Conservation (phyloP, 2,329 filamentous ascomycete species). For the Sphaceloma murrayae region DNA sequence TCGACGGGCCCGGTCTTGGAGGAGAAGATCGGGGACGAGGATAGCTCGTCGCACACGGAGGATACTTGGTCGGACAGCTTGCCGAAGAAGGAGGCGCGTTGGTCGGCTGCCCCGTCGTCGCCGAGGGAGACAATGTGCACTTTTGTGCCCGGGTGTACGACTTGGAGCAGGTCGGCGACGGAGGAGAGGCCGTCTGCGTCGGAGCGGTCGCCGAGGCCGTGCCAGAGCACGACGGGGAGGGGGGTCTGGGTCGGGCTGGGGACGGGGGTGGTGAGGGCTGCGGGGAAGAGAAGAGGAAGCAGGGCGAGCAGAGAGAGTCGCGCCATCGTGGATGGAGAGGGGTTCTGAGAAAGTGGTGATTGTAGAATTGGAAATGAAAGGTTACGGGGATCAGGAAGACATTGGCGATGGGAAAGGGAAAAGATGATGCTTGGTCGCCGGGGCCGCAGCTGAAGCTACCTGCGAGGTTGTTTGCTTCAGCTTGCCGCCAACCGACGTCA, state of each 20-base stretch:
- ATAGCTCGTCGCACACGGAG: slow-evolving; percentile 67
- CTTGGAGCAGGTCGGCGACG: slow-evolving; percentile 61
- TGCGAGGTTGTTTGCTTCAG: slow-evolving; percentile 5
- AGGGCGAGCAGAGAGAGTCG: slow-evolving; percentile 13
- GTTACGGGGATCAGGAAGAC: neutral
- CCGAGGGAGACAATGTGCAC: slow-evolving; percentile 70
- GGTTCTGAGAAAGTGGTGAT: neutral
- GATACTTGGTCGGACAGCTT: slow-evolving; percentile 73
- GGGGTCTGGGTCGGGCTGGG: slow-evolving; percentile 35
- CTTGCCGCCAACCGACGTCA: slow-evolving; percentile 3
- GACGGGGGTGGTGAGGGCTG: slow-evolving; percentile 21
- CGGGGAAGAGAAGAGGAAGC: slow-evolving; percentile 20
- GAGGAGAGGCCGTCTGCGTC: slow-evolving; percentile 62
- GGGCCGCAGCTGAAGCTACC: neutral
- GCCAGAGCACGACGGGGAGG: slow-evolving; percentile 89
- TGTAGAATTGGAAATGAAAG: neutral
- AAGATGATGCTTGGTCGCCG: neutral
- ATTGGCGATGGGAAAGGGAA: neutral
- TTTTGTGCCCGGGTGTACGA: slow-evolving; percentile 70
- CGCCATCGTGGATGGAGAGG: neutral
- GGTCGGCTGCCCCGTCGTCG: slow-evolving; percentile 58
- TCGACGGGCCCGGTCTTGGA: slow-evolving; percentile 47
- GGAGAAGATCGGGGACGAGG: slow-evolving; percentile 61
- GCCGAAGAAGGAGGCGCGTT: slow-evolving; percentile 78
- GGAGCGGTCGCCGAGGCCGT: slow-evolving; percentile 71